Conservation (phyloP, 106 monocot genomes). For the Dendrobium chrysotoxum region DNA sequence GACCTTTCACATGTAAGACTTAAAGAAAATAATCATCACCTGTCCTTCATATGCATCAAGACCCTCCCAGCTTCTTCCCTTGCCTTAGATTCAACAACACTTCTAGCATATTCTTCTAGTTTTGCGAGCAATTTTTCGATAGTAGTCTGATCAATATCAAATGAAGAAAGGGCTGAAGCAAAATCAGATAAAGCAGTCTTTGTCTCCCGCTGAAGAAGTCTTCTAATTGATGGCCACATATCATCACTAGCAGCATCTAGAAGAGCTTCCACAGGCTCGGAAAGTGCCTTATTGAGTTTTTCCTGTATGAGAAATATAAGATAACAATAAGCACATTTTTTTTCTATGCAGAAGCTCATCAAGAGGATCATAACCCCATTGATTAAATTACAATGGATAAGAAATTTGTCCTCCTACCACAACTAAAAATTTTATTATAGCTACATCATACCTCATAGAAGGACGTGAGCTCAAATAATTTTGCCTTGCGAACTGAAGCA, state of each 20-base stretch:
- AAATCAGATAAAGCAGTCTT: too few relatives aligned
- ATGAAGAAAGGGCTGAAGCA: too few relatives aligned
- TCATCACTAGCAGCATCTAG: constrained; percentile 68
- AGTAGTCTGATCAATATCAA: neutral
- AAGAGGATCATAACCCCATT: neutral
- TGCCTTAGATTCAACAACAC: constrained; percentile 79
- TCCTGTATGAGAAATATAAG: constrained; percentile 26
- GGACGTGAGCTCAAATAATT: constrained; percentile 52
- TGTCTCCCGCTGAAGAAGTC: too few relatives aligned
- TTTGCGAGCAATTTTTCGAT: constrained; percentile 55
- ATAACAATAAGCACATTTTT: too few relatives aligned
- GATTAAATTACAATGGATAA: too few relatives aligned
- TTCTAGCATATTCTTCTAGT: constrained; percentile 63
- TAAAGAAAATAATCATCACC: constrained; percentile 26
- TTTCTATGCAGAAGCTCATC: too few relatives aligned
- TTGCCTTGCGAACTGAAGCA: constrained; percentile 57
- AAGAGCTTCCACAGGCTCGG: constrained; percentile 86
- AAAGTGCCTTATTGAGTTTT: constrained; percentile 56
- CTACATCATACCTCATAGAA: neutral
- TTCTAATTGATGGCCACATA: neutral
- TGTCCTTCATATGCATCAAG: constrained; percentile 96
- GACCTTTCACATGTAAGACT: neutral
- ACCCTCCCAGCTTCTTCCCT: constrained; percentile 87
- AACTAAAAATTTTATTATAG: neutral
- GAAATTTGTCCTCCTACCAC: neutral